phyloP scores from a whole-genome alignment of 179 eudicot species.

The Spergularia azorica region DNA sequence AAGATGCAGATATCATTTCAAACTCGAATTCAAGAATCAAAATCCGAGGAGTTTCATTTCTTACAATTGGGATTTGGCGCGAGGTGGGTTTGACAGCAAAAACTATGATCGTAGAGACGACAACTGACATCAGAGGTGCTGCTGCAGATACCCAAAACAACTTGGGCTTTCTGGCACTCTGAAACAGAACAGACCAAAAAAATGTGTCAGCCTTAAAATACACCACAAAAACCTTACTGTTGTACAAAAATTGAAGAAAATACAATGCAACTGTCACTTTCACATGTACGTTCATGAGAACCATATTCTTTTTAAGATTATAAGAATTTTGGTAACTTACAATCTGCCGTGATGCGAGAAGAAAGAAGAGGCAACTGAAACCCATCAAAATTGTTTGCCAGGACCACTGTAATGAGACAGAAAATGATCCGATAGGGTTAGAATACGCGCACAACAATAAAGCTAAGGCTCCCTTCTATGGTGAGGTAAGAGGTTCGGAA shows the following conservation, averaged over 20 bases:
- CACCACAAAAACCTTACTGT: neutral
- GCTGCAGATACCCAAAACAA: constrained; percentile 95
- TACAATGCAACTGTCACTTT: neutral
- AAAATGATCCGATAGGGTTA: neutral
- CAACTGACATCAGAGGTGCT: constrained; percentile 80
- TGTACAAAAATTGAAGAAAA: neutral
- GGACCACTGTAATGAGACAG: constrained; percentile 54
- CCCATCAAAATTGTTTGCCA: constrained; percentile 78
- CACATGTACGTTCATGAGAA: neutral
- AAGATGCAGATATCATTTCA: neutral
- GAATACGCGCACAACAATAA: too few relatives aligned
- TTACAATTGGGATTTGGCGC: constrained; percentile 68
- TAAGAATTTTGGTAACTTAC: constrained; percentile 39
- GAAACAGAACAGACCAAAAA: constrained; percentile 6
- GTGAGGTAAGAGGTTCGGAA: too few relatives aligned
- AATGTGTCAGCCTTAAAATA: neutral
- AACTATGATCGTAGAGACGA: constrained; percentile 72
- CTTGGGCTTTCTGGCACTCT: constrained; percentile 71
- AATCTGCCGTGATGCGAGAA: constrained; percentile 57
- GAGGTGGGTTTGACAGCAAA: constrained; percentile 56
- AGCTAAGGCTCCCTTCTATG: neutral
- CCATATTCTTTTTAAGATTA: neutral
- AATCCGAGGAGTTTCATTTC: constrained; percentile 17
- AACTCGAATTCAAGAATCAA: neutral
- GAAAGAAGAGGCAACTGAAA: constrained; percentile 52